Evolutionary conservation across 1,284 basidiomycete species (phyloP).

Genomic region (Fistulinella staudtii): DNA sequence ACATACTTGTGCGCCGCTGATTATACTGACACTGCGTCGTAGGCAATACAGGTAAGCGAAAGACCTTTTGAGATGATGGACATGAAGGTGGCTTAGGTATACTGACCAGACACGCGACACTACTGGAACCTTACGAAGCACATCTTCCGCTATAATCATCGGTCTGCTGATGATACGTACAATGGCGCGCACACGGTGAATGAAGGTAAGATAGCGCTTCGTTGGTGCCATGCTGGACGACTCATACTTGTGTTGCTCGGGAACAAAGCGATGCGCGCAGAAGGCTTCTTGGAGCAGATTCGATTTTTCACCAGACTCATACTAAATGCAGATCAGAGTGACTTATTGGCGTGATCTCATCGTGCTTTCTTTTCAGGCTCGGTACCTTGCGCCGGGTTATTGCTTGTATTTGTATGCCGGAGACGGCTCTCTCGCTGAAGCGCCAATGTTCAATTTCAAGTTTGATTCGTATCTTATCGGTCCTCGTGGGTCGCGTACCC

Average conservation of each 20-base stretch:
- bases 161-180: conserved; percentile 29
- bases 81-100: conserved; percentile 21
- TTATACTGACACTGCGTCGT: conserved; percentile 6
- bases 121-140: conserved; percentile 45
- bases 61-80: conserved; percentile 15
- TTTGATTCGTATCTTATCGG: no score
- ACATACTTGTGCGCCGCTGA: conserved; percentile 10
- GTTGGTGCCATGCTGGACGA: not conserved
- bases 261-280: conserved; percentile 30
- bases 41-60: conserved; percentile 34
- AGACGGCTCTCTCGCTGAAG: no score
- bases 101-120: conserved; percentile 39
- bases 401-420: no score
- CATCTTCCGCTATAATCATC: conserved; percentile 51
- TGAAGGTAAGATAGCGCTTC: conserved; percentile 34
- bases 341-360: conserved; percentile 11
- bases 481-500: no score
- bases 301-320: conserved; percentile 36
- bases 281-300: conserved; percentile 35
- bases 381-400: no score
- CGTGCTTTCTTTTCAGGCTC: not conserved
- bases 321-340: conserved; percentile 32
- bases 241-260: conserved; percentile 3
- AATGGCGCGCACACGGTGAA: conserved; percentile 53
- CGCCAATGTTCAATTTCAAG: no score